These are phyloP conservation scores for Neoscytalidium dimidiatum DNA, from an alignment of 2,329 filamentous ascomycete genomes.

Conservation along the genomic window DNA sequence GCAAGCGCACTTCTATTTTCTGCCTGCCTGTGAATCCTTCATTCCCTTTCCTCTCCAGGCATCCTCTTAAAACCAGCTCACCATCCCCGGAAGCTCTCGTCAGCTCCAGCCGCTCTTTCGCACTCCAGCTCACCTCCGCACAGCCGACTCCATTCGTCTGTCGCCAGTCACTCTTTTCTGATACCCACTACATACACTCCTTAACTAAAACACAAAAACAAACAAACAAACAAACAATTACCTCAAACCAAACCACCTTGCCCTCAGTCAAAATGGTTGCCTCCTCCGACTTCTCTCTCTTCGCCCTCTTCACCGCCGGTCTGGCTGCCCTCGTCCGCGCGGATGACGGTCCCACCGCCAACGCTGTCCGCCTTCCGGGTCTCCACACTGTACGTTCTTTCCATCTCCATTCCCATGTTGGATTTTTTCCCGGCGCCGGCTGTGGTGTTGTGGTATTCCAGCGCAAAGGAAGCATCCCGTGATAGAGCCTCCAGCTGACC, in stretches of 20 bases:
- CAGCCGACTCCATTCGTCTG: slow-evolving; percentile 1
- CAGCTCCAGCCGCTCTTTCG: slow-evolving; percentile 17
- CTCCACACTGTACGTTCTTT: slow-evolving; percentile 47
- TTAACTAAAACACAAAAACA: slow-evolving; percentile 21
- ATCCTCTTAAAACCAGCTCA: neutral
- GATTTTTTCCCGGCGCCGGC: neutral
- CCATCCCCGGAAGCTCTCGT: neutral
- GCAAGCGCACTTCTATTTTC: slow-evolving; percentile 17
- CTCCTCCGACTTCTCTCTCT: slow-evolving; percentile 41
- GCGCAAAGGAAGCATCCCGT: neutral
- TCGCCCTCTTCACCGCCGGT: slow-evolving; percentile 56
- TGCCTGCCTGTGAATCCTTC: neutral
- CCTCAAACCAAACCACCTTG: slow-evolving; percentile 13
- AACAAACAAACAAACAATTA: too few relatives aligned
- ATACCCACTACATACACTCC: neutral
- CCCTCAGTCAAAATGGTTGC: slow-evolving; percentile 34
- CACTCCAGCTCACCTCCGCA: neutral
- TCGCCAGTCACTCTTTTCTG: slow-evolving; percentile 25
- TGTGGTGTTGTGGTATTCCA: neutral
- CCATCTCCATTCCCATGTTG: neutral
- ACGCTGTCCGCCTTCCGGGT: slow-evolving; percentile 56
- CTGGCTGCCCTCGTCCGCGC: slow-evolving; percentile 47
- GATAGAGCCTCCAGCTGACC: slow-evolving; percentile 11
- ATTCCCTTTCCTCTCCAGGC: neutral
- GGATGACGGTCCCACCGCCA: slow-evolving; percentile 45